Evolutionary conservation across 2,329 filamentous ascomycete genomes (phyloP).

Genomic region (Neonectria hederae): DNA sequence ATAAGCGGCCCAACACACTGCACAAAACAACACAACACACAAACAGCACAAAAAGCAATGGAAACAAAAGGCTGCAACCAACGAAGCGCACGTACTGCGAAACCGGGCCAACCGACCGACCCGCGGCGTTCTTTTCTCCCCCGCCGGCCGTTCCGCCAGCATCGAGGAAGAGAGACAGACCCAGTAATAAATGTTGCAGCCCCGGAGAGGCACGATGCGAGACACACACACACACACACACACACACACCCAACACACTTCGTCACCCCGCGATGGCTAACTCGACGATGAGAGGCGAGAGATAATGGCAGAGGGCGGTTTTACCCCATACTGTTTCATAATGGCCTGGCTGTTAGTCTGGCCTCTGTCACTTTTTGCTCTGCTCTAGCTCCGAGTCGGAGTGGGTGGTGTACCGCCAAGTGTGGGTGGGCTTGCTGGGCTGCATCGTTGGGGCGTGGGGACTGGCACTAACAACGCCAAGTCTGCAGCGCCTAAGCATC

Average conservation of each 20-base stretch:
- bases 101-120: neutral
- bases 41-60: neutral
- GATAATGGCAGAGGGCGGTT: conserved; percentile 34
- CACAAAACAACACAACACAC: neutral
- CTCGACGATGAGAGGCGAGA: conserved; percentile 40
- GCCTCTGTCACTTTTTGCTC: neutral
- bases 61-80: neutral
- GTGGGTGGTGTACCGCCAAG: neutral
- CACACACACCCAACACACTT: too few species aligned
- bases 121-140: neutral
- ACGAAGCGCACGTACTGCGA: neutral
- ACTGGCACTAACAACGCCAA: neutral
- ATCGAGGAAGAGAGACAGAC: neutral
- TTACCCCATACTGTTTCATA: conserved; percentile 47
- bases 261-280: conserved; percentile 10
- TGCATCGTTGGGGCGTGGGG: conserved; percentile 8
- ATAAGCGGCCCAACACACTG: conserved; percentile 4
- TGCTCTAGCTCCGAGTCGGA: conserved; percentile 21
- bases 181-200: neutral
- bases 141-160: conserved; percentile 7
- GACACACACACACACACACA: too few species aligned
- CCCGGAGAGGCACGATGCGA: conserved; percentile 1
- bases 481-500: neutral
- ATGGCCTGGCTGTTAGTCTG: conserved; percentile 29
- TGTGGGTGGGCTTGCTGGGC: neutral